Evolutionary conservation across 495 filamentous ascomycete genomes (phyloP).

Genomic region (Eremomyces bilateralis): DNA sequence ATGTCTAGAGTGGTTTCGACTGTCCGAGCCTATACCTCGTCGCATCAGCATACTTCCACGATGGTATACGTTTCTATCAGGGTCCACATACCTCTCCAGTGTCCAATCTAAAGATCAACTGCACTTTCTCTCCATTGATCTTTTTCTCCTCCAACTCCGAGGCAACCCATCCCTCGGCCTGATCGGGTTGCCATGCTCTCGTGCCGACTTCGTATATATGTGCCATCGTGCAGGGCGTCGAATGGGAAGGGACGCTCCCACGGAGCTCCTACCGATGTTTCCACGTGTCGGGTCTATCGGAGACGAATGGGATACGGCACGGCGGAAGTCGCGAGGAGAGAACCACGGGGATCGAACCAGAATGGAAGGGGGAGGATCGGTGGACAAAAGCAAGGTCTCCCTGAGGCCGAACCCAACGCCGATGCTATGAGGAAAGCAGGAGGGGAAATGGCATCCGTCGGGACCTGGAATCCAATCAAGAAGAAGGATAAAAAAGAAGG

Average conservation of each 20-base stretch:
- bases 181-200: constrained; percentile 92
- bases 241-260: too few relatives aligned
- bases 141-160: constrained; percentile 83
- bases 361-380: neutral
- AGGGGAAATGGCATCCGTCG: too few relatives aligned
- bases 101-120: constrained; percentile 62
- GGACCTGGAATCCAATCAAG: too few relatives aligned
- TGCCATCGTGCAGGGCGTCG: constrained; percentile 38
- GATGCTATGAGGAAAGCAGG: too few relatives aligned
- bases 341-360: neutral
- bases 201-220: constrained; percentile 95
- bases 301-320: too few relatives aligned
- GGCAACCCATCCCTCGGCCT: constrained; percentile 86
- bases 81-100: constrained; percentile 61
- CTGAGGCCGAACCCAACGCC: too few relatives aligned
- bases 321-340: too few relatives aligned
- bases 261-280: too few relatives aligned
- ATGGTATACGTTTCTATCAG: neutral
- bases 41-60: constrained; percentile 8
- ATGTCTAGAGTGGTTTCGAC: constrained; percentile 60
- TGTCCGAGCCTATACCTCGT: constrained; percentile 39
- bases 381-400: too few relatives aligned
- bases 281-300: too few relatives aligned
- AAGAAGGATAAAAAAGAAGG: too few relatives aligned
- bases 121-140: constrained; percentile 66